Evolutionary conservation across 192 early-diverging fungal species (phyloP).

Genomic region (Coemansia sp.): DNA sequence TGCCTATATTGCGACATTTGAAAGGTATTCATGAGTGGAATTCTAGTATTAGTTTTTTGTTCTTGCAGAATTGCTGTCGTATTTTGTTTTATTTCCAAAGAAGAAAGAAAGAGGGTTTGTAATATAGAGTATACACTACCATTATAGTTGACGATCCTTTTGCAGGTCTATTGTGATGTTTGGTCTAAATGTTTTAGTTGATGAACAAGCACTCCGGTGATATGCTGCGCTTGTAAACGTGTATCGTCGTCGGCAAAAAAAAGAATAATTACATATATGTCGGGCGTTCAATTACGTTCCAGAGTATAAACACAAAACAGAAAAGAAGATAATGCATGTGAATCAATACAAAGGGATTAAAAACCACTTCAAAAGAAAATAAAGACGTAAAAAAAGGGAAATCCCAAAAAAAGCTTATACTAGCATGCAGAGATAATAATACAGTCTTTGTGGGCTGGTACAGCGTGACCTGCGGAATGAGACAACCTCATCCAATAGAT

Average conservation of each 20-base stretch:
- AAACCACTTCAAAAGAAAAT: background rate
- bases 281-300: background rate
- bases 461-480: background rate
- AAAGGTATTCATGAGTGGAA: background rate
- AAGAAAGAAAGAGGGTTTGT: too few species aligned
- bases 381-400: background rate
- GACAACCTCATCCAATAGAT: background rate
- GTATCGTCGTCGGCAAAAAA: too few species aligned
- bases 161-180: too few species aligned
- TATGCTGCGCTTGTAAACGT: too few species aligned
- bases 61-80: too few species aligned
- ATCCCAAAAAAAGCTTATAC: background rate
- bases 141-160: too few species aligned
- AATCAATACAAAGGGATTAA: background rate
- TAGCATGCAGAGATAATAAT: background rate
- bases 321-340: background rate
- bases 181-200: too few species aligned
- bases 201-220: too few species aligned
- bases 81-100: too few species aligned
- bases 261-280: background rate
- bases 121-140: background rate
- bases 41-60: too few species aligned
- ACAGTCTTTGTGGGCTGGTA: slow-evolving; percentile 2
- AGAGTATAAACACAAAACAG: background rate
- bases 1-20: slow-evolving; percentile 56